Evolutionary conservation across 805 yeast genomes (phyloP).

Genomic region (Cephaloascus albidus): DNA sequence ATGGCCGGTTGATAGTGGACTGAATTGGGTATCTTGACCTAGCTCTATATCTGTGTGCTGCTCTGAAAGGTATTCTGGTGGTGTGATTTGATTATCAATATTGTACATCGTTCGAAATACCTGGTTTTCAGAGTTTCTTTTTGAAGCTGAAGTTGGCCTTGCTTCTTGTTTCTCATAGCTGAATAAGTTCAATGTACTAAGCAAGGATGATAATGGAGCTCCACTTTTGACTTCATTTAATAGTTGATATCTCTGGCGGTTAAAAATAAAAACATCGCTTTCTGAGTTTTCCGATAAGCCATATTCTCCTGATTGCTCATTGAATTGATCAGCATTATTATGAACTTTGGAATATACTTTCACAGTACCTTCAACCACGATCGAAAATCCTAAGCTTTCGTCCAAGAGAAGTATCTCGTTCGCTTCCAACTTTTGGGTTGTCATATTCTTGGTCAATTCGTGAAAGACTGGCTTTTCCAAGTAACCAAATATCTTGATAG

Average conservation of each 20-base stretch:
- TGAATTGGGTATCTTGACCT: no score
- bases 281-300: not conserved
- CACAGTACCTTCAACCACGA: slow-evolving; percentile 86
- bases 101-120: not conserved
- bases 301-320: slow-evolving; percentile 17
- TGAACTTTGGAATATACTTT: slow-evolving; percentile 61
- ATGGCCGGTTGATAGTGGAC: no score
- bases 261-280: slow-evolving; percentile 36
- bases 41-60: not conserved
- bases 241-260: slow-evolving; percentile 58
- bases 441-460: slow-evolving; percentile 86
- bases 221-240: slow-evolving; percentile 78
- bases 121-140: not conserved
- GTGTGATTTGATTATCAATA: not conserved
- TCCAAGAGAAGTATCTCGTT: slow-evolving; percentile 73
- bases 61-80: not conserved
- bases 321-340: slow-evolving; percentile 11
- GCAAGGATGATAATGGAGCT: slow-evolving; percentile 73
- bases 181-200: slow-evolving; percentile 71
- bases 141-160: not conserved
- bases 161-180: slow-evolving; percentile 19
- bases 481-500: slow-evolving; percentile 90
- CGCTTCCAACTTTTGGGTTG: slow-evolving; percentile 69
- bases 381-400: slow-evolving; percentile 70
- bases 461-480: slow-evolving; percentile 85